Conservation (phyloP, 2,329 filamentous ascomycete genomes). For the Diaporthe velutina region DNA sequence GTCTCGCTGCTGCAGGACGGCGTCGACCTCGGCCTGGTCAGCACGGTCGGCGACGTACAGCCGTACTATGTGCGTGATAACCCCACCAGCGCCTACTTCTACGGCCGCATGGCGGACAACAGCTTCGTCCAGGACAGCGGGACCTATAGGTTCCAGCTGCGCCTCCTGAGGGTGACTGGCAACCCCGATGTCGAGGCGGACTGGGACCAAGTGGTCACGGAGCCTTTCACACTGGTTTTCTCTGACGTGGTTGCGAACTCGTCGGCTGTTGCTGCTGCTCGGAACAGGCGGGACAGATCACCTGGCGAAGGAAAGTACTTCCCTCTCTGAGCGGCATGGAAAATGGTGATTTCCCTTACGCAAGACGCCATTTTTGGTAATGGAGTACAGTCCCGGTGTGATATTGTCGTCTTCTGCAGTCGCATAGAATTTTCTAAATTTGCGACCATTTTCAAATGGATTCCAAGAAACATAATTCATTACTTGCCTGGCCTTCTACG, state of each 20-base stretch:
- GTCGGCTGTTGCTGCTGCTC: background rate
- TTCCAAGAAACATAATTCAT: background rate
- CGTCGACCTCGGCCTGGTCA: slow-evolving; percentile 32
- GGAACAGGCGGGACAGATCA: background rate
- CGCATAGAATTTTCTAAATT: no score
- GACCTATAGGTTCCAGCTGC: slow-evolving; percentile 43
- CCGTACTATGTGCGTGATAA: slow-evolving; percentile 10
- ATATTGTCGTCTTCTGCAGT: background rate
- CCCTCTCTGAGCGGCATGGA: background rate
- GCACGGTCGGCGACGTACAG: background rate
- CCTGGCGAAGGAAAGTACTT: background rate
- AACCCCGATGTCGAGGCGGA: slow-evolving; percentile 42
- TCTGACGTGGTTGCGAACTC: background rate
- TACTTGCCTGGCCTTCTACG: background rate
- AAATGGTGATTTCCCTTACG: background rate
- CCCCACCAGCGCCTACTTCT: slow-evolving; percentile 34
- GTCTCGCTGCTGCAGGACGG: slow-evolving; percentile 30
- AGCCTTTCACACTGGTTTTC: slow-evolving; percentile 22
- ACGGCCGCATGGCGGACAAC: slow-evolving; percentile 42
- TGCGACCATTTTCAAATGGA: background rate
- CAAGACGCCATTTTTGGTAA: background rate
- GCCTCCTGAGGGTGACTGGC: slow-evolving; percentile 44
- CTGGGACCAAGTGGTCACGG: slow-evolving; percentile 41
- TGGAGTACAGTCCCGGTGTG: background rate
- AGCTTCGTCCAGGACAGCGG: slow-evolving; percentile 43